These are phyloP conservation scores for Linderniella brevidens DNA, from an alignment of 257 asterid species.

Conservation along the genomic window DNA sequence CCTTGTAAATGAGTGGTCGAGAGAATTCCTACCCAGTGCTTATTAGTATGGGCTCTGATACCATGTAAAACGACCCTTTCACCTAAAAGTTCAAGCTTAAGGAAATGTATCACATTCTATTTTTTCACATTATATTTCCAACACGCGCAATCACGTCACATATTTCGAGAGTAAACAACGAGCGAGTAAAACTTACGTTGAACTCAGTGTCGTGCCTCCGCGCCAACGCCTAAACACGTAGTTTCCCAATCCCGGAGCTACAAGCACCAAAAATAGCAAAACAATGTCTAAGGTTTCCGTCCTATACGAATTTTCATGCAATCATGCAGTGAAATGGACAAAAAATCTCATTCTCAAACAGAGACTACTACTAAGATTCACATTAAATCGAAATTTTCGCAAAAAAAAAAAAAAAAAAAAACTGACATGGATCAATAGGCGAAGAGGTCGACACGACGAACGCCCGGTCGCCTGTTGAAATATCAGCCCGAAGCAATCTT, in stretches of 20 bases:
- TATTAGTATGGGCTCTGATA: no score
- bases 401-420: conserved; percentile 1
- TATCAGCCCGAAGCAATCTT: conserved; percentile 65
- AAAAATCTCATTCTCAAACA: no score
- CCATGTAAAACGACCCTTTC: no score
- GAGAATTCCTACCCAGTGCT: no score
- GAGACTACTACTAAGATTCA: no score
- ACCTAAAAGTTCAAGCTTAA: no score
- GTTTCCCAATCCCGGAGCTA: conserved; percentile 96
- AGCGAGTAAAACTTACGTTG: conserved; percentile 32
- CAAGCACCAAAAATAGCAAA: conserved; percentile 7
- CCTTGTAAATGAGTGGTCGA: no score
- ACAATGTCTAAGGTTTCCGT: conserved; percentile 8
- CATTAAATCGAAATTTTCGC: neutral
- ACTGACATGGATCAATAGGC: conserved; percentile 69
- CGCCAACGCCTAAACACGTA: conserved; percentile 91
- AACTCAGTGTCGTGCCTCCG: conserved; percentile 86
- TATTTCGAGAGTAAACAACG: neutral
- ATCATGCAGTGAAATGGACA: no score
- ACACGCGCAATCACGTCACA: no score
- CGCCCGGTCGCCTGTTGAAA: conserved; percentile 29
- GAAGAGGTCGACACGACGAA: conserved; percentile 41
- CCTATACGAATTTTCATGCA: no score
- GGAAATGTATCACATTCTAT: no score
- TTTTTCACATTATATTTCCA: no score